Evolutionary conservation across 140 eudicot genomes (phyloP).

Genomic region (Oenanthe javanica): DNA sequence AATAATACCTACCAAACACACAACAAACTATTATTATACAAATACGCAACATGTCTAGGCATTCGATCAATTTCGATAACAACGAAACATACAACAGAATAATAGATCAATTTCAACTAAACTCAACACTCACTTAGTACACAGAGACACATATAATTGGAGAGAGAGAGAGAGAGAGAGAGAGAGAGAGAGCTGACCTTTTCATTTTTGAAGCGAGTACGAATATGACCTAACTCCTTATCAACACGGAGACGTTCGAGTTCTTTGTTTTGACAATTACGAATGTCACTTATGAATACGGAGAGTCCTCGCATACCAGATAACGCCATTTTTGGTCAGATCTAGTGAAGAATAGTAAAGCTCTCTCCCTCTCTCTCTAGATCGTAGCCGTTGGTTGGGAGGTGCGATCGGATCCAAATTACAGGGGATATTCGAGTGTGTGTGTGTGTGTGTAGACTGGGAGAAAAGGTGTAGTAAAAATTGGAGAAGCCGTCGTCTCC

Average conservation of each 20-base stretch:
- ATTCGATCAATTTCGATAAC: neutral
- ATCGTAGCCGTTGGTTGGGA: conserved; percentile 41
- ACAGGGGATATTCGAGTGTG: neutral
- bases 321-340: conserved; percentile 77
- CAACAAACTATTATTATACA: neutral
- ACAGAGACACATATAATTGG: too few relatives aligned
- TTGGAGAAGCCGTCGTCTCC: conserved; percentile 56
- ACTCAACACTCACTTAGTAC: neutral
- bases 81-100: neutral
- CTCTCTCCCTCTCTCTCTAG: conserved; percentile 24
- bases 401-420: neutral
- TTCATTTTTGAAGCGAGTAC: conserved; percentile 85
- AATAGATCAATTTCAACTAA: neutral
- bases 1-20: neutral
- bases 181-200: conserved; percentile 51
- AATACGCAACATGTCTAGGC: neutral
- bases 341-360: conserved; percentile 18
- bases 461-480: neutral
- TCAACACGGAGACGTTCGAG: conserved; percentile 97
- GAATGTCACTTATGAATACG: conserved; percentile 88
- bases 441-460: neutral
- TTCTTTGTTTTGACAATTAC: conserved; percentile 96
- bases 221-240: conserved; percentile 94
- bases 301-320: conserved; percentile 98
- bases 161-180: too few relatives aligned